Base-by-base conservation (phyloP, 441 rosid genomes). In the Populus hybrid region DNA sequence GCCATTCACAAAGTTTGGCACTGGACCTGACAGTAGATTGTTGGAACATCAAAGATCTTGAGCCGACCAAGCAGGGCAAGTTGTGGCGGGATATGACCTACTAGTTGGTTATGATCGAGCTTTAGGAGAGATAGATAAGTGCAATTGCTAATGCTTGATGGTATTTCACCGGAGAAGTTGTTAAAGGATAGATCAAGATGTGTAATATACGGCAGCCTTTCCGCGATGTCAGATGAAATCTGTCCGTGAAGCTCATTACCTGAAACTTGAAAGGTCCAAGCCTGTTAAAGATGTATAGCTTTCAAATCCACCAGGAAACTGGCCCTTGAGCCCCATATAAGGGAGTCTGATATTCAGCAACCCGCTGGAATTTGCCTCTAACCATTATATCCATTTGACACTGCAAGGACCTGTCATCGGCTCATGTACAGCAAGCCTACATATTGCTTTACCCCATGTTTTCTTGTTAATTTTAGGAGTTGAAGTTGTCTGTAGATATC, bases 1-100 rank as follows among this genome's bases (percentile, higher is more conserved):
- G 9, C 1, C 24, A 28, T 11, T 10, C 3, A 7, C 9, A 42
- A 84, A 74, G 26, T 5, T 18, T 1, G 89, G 89, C 21, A 88
- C 77, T 3, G 79, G 84, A 16, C 89, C 88, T 10, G 73, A 9
- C 65, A 86, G 78, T n/a, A 64, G 64, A 78, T 86, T 88, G 79
- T 80, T 76, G 0, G 87, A 59, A 86, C 91, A 23, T 78, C 82
- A 50, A 88, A 84, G 1, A 7, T 26, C 33, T 29, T 63, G 72
- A 88, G 68, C 14, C 83, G 77, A 16, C 7, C 4, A 16, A 40
- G 75, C 5, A 0, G 38, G 66, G 53, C 72, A 28, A 88, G 42
- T 23, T 69, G 68, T 10, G 71, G 36, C 2, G 89, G 88, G 24
- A 87, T 83, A 2, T 38, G 38, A 67, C 88, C 91, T 7, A 84